Percentiles rank a stretch among this genome's conserved stretches.
phyloP scores from a whole-genome alignment of 352 stramenopile genomes.

The Saprolegnia diclina region DNA sequence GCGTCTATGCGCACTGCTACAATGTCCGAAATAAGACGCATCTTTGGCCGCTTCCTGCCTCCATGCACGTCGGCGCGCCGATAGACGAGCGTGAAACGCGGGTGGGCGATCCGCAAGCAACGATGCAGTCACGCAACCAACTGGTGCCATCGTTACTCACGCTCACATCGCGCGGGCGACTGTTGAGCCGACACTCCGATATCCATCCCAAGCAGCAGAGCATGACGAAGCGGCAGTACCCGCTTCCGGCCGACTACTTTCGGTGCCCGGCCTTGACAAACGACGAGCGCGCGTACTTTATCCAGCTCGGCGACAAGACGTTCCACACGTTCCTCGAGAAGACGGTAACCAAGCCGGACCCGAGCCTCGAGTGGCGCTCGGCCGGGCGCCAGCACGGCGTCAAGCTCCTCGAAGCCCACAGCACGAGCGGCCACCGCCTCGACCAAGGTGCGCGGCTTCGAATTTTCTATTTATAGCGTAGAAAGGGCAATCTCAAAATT shows the following conservation, averaged over 20 bases:
- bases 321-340: slow-evolving; percentile 15
- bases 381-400: not conserved
- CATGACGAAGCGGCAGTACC: slow-evolving; percentile 21
- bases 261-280: not conserved
- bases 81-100: too few species aligned
- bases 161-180: too few species aligned
- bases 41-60: too few species aligned
- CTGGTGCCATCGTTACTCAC: not conserved
- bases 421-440: not conserved
- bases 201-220: not conserved
- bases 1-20: too few species aligned
- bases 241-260: slow-evolving; percentile 20
- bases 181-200: not conserved
- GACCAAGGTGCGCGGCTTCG: slow-evolving; percentile 9
- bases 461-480: not conserved
- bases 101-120: too few species aligned
- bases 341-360: not conserved
- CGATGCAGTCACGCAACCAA: too few species aligned
- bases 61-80: too few species aligned
- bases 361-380: not conserved
- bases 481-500: slow-evolving; percentile 5
- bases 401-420: slow-evolving; percentile 6
- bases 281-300: slow-evolving; percentile 12
- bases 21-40: too few species aligned
- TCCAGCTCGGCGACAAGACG: slow-evolving; percentile 11